Evolutionary conservation across 2,329 filamentous ascomycete genomes (phyloP), one percentile per base, ranked within the genome.

Genomic region (Cladosporium sp.): DNA sequence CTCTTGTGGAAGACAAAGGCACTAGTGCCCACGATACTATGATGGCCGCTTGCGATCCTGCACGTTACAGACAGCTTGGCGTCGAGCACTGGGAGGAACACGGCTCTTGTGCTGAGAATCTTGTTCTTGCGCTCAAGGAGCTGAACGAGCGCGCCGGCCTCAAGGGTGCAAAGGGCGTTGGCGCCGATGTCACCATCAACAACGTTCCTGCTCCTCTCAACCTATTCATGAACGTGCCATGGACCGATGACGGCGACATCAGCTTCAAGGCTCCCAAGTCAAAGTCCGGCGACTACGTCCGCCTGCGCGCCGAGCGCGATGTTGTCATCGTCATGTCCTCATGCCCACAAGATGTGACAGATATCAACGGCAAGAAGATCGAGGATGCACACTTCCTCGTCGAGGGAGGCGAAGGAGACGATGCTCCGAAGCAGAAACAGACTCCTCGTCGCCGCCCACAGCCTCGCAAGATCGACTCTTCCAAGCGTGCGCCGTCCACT

Each of bases 151-250:
- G 77, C 21, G 79, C 79, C 7, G 81, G 81, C 0, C 70, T 83
- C 23, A 81, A 81, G 65, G 81, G 81, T 18, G 74, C 79, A 1
- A 80, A 80, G 64, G 79, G 78, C 26, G 75, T 83, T 3, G 81
- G 81, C 28, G 80, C 81, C 7, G 80, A 82, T 23, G 79, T 83
- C 46, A 81, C 79, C 0, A 80, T 83, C 70, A 82, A 83, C 67
- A 78, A 76, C 60, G 79, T 80, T 16, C 81, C 81, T 0, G 80
- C 80, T 16, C 81, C 81, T 2, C 72, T 83, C 5, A 80, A 81
- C 52, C 73, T 83, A 12, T 83, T 82, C 70, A 82, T 82, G 80
- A 81, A 82, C 53, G 79, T 82, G 56, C 80, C 80, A 0, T 78
- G 77, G 67, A 72, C 76, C n/a, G 73, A 79, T 26, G 73, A 78